phyloP scores from a whole-genome alignment of 768 basidiomycete species.

The Psilocybe azurescens region DNA sequence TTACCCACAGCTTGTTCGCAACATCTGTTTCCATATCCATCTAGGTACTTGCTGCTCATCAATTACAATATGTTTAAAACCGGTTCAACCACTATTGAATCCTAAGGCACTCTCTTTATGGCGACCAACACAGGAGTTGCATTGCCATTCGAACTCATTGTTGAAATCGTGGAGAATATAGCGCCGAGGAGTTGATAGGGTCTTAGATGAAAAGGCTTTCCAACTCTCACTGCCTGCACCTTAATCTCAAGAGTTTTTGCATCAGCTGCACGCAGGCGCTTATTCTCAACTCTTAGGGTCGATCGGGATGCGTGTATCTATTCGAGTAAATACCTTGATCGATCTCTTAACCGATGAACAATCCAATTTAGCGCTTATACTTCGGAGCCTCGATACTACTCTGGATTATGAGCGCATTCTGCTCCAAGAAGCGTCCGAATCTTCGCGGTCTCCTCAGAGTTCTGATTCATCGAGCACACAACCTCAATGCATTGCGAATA shows the following conservation, averaged over 20 bases:
- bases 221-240: not conserved
- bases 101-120: no score
- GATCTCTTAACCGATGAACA: not conserved
- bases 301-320: not conserved
- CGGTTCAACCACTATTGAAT: no score
- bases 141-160: no score
- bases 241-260: not conserved
- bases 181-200: no score
- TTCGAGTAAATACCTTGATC: not conserved
- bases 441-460: not conserved
- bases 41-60: no score
- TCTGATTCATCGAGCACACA: not conserved
- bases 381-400: not conserved
- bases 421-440: not conserved
- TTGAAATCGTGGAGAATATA: no score
- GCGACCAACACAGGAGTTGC: no score
- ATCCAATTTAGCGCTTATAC: not conserved
- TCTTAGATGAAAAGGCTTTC: no score
- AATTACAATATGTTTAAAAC: no score
- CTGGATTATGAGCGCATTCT: not conserved
- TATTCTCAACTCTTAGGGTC: not conserved
- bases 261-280: not conserved
- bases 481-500: not conserved
- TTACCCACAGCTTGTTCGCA: no score
- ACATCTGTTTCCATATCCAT: no score